Conservation (phyloP, 306 rosid genomes). For the Boehmeria nivea region DNA sequence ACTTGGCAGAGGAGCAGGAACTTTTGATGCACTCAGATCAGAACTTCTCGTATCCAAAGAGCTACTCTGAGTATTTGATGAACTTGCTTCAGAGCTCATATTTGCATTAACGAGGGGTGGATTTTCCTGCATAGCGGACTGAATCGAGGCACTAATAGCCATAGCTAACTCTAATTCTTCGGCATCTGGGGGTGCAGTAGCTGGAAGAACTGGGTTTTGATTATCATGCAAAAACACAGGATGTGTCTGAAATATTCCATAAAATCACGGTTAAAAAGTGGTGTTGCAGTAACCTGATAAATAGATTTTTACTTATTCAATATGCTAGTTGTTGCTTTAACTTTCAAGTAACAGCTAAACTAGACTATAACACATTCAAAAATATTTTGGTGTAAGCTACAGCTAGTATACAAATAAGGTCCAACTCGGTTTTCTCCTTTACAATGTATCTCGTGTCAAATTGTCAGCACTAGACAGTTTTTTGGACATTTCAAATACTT, state of each 20-base stretch:
- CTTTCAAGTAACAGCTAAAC: too few relatives aligned
- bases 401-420: too few relatives aligned
- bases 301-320: background rate
- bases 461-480: too few relatives aligned
- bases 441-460: too few relatives aligned
- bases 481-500: too few relatives aligned
- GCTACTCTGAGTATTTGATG: slow-evolving; percentile 36
- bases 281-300: too few relatives aligned
- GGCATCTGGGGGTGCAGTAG: slow-evolving; percentile 68
- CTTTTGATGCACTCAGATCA: slow-evolving; percentile 30
- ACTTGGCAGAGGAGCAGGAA: slow-evolving; percentile 15
- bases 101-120: slow-evolving; percentile 31
- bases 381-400: too few relatives aligned
- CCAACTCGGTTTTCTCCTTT: too few relatives aligned
- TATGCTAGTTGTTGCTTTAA: too few relatives aligned
- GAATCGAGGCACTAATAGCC: slow-evolving; percentile 71
- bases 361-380: too few relatives aligned
- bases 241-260: slow-evolving; percentile 39
- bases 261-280: slow-evolving; percentile 2
- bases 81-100: slow-evolving; percentile 46
- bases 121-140: slow-evolving; percentile 38
- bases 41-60: too few relatives aligned
- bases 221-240: slow-evolving; percentile 60
- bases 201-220: slow-evolving; percentile 38
- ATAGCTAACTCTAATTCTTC: slow-evolving; percentile 67